Evolutionary conservation across 192 early-diverging fungal species (phyloP).

Genomic region (Linnemannia elongata): DNA sequence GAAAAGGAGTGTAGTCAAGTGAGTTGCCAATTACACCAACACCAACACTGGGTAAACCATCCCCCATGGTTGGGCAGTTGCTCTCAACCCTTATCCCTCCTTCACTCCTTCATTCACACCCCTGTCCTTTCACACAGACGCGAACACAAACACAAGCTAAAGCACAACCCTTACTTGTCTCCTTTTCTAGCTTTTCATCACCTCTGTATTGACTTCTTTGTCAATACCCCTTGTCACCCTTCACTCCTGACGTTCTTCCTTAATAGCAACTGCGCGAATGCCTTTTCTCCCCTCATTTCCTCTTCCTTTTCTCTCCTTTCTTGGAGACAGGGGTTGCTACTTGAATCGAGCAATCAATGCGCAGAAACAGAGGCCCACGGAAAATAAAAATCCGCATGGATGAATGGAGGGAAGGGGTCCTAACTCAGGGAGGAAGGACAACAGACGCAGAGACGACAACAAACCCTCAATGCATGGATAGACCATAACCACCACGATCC

Average conservation of each 20-base stretch:
- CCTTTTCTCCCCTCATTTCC: background rate
- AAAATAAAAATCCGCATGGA: slow-evolving; percentile 8
- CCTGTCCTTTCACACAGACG: too few relatives aligned
- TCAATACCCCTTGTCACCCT: background rate
- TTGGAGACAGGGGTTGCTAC: background rate
- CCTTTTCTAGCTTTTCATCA: background rate
- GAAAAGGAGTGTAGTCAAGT: too few relatives aligned
- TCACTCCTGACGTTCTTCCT: background rate
- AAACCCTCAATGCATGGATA: too few relatives aligned
- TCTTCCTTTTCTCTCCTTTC: background rate
- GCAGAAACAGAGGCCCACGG: background rate
- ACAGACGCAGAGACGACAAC: background rate
- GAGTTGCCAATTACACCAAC: too few relatives aligned
- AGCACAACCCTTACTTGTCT: background rate
- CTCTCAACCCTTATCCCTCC: too few relatives aligned
- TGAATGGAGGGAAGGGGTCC: background rate
- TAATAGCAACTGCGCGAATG: background rate
- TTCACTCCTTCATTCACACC: too few relatives aligned
- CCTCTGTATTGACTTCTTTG: background rate
- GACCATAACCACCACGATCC: background rate
- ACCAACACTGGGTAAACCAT: too few relatives aligned
- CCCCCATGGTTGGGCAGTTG: too few relatives aligned
- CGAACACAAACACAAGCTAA: background rate
- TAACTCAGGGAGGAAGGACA: background rate
- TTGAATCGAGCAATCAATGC: background rate